Evolutionary conservation across 352 stramenopile species (phyloP), one percentile per base, ranked within the genome.

Genomic region (Saprolegnia parasitica): DNA sequence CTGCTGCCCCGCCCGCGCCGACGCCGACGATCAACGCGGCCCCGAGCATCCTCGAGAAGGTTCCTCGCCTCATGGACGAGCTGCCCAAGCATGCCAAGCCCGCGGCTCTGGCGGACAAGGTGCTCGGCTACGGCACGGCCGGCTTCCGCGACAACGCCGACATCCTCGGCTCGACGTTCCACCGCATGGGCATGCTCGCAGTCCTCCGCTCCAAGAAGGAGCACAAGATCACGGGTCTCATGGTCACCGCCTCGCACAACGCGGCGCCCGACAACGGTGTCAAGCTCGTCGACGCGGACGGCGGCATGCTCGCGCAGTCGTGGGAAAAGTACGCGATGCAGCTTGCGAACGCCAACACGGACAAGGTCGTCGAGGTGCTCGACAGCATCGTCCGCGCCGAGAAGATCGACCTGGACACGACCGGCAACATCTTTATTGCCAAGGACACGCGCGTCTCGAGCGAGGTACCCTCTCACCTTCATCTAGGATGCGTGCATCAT

Each of bases 201-300:
- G 81, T 91, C 39, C 68, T 94, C 73, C 83, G 83, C 71, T 91
- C 85, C 71, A 91, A 89, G 74, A 87, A 78, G 72, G 73, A 78
- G 70, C 82, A 80, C 54, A 90, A 91, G 77, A 91, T 90, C 74
- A 83, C 93, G 54, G 94, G 93, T 37, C 72, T 98, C 29, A 98
- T 98, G 93, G 91, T 98, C 67, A 98, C 94, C 54, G 94, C 94
- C 11, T 98, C 90, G 64, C 94, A 98, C 84, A 98, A 98, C 76
- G 71, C 74, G 13, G 82, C 81, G 35, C 71, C 58, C n/a, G 94
- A 98, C 82, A 98, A 98, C 62, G 94, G 94, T 1, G 77, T 98
- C 65, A 98, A 98, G 83, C 81, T 98, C 68, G 82, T 98, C 5
- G 94, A 98, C 79, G 78, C 91, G n/a, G 81, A 86, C 70, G 94